Base-by-base conservation (phyloP, 495 filamentous ascomycete species). In the Hypomontagnella submonticulosa region DNA sequence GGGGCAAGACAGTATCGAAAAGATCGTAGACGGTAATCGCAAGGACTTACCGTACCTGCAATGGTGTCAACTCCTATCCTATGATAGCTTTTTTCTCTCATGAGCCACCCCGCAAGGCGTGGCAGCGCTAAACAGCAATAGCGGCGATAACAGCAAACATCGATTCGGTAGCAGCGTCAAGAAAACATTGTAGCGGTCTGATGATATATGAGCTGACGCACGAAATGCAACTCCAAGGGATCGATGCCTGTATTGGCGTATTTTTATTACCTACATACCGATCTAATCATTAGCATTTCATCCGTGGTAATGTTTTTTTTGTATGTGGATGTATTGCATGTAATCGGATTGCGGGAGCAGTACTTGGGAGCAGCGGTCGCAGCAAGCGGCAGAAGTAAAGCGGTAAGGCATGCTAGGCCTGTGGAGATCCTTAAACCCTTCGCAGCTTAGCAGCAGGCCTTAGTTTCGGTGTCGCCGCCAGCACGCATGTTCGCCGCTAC, bases 11-110 rank as follows among this genome's bases (percentile, higher is more conserved):
- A 13, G 34, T 32, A 27, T 27, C 7, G 36, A 52, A 16, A 51
- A 23, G 32, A 34, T 15, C 3, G 34, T 38, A 34, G 6, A 18
- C 27, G n/a, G 38, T 51, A n/a, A 44, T 70, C 67, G 67, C 67
- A 70, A 70, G 56, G 62, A 66, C 18, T 66, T 70, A 58, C 67
- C 18, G 61, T 66, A 58, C 61, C 67, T 53, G 47, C 52, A 61
- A 66, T 70, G 61, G 67, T 57, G 61, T 70, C 67, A 66, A 69
- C 56, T 41, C 30, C 41, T 57, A 51, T 36, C 30, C n/a, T n/a
- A n/a, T n/a, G n/a, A n/a, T n/a, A n/a, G n/a, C n/a, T n/a, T n/a
- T 47, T 8, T 38, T 38, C 7, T 16, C 59, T 42, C 37, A 11
- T 50, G 11, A n/a, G 34, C 15, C 20, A 27, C 48, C 58, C 53